These are phyloP conservation scores for Scenedesmus sp. DNA, from an alignment of 163 green algal species.

Conservation along the genomic window DNA sequence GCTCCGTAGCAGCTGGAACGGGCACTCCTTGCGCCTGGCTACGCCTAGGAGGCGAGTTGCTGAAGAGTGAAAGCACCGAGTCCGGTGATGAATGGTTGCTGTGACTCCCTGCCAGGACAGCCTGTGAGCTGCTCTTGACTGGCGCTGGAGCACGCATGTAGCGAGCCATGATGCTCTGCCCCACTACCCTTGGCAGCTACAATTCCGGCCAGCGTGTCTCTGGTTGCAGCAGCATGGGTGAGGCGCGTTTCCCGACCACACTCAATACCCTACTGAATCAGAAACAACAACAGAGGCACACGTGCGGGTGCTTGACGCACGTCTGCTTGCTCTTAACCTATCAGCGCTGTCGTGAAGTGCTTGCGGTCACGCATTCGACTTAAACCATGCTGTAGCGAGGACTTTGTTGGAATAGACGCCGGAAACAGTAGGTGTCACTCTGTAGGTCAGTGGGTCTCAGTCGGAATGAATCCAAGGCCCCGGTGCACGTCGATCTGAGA, in stretches of 20 bases:
- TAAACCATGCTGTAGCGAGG: not conserved
- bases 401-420: not conserved
- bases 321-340: not conserved
- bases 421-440: not conserved
- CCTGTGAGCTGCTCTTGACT: not conserved
- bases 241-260: not conserved
- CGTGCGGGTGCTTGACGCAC: not conserved
- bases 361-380: not conserved
- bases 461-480: not conserved
- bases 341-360: not conserved
- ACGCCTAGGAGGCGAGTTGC: not conserved
- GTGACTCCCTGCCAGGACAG: not conserved
- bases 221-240: not conserved
- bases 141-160: not conserved
- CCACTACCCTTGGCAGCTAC: not conserved
- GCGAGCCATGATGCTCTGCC: not conserved
- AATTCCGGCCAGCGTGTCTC: not conserved
- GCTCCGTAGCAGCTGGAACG: not conserved
- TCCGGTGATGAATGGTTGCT: conserved; percentile 1
- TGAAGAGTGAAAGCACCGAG: conserved; percentile 8
- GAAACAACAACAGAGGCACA: not conserved
- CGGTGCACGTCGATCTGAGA: not conserved
- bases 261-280: not conserved
- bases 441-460: not conserved
- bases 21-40: not conserved